Percentiles rank a stretch among this genome's conserved stretches.
These are phyloP conservation scores for Anethum foeniculum DNA, from an alignment of 140 eudicot genomes.

Conservation along the genomic window DNA sequence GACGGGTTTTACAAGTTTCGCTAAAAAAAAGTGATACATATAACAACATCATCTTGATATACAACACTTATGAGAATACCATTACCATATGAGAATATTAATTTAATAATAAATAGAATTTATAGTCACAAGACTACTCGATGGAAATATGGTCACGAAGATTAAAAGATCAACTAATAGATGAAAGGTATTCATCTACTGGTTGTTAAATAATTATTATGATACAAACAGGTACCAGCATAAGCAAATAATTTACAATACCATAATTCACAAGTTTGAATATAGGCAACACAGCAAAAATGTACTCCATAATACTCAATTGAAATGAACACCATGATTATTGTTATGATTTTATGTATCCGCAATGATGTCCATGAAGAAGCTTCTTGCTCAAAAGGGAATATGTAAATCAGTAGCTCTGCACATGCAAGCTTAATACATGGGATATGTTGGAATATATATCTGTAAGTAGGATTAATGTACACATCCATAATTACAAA, in stretches of 20 bases:
- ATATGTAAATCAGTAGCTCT: background rate
- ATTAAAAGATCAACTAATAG: too few species aligned
- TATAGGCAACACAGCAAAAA: background rate
- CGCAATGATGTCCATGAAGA: constrained; percentile 14
- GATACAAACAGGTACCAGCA: background rate
- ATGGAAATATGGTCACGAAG: too few species aligned
- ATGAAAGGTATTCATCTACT: too few species aligned
- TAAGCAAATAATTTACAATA: background rate
- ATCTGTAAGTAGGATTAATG: background rate
- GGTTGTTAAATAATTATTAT: background rate
- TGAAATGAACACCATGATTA: constrained; percentile 16
- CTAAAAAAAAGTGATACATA: too few species aligned
- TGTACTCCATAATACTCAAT: background rate
- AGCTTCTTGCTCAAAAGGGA: constrained; percentile 5
- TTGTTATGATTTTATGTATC: constrained; percentile 7
- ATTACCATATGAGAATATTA: too few species aligned
- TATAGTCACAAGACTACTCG: too few species aligned
- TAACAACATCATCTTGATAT: too few species aligned
- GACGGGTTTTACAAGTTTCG: too few species aligned
- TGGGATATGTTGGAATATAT: constrained; percentile 4
- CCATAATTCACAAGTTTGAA: constrained; percentile 21
- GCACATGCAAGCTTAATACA: background rate
- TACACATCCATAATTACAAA: background rate
- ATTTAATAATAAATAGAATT: too few species aligned
- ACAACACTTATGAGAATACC: too few species aligned